Percentiles rank a stretch among this genome's conserved stretches.
Evolutionary conservation across 805 yeast genomes (phyloP).

Genomic region (Saccharomycopsis sp.): DNA sequence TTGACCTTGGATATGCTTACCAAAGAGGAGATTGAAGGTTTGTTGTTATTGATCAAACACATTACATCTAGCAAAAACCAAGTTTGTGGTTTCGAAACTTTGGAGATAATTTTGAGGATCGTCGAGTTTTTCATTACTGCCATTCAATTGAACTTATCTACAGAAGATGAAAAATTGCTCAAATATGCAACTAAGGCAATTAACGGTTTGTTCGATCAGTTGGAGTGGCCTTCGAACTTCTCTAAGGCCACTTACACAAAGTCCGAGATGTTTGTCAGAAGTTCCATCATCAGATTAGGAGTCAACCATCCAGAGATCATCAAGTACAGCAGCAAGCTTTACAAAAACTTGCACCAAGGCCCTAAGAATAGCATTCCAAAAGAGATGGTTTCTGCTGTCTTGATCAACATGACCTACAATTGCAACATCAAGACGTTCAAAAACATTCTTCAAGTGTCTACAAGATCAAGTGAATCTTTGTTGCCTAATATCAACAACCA

Average conservation of each 20-base stretch:
- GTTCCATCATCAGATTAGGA: conserved; percentile 37
- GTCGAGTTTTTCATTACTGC: conserved; percentile 10
- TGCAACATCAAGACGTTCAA: conserved; percentile 48
- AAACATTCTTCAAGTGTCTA: conserved; percentile 41
- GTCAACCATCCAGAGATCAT: conserved; percentile 24
- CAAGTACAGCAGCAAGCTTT: conserved; percentile 34
- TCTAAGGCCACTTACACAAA: conserved; percentile 23
- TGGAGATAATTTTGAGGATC: conserved; percentile 26
- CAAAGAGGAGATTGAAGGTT: conserved; percentile 26
- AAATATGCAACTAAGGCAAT: conserved; percentile 2
- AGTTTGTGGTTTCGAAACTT: conserved; percentile 23
- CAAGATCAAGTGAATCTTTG: conserved; percentile 11
- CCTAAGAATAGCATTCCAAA: conserved; percentile 46
- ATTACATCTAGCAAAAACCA: background rate
- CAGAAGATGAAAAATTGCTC: conserved; percentile 5
- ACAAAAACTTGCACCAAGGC: conserved; percentile 47
- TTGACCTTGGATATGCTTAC: conserved; percentile 29
- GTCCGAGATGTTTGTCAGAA: conserved; percentile 40
- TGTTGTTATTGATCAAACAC: conserved; percentile 25
- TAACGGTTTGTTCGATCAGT: conserved; percentile 24
- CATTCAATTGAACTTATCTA: conserved; percentile 3
- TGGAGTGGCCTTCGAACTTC: conserved; percentile 32
- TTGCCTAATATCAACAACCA: conserved; percentile 15
- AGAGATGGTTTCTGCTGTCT: conserved; percentile 39
- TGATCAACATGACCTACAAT: conserved; percentile 36